These are phyloP conservation scores for Penicillium sp. DNA, from an alignment of 2,329 filamentous ascomycete species.

Conservation along the genomic window DNA sequence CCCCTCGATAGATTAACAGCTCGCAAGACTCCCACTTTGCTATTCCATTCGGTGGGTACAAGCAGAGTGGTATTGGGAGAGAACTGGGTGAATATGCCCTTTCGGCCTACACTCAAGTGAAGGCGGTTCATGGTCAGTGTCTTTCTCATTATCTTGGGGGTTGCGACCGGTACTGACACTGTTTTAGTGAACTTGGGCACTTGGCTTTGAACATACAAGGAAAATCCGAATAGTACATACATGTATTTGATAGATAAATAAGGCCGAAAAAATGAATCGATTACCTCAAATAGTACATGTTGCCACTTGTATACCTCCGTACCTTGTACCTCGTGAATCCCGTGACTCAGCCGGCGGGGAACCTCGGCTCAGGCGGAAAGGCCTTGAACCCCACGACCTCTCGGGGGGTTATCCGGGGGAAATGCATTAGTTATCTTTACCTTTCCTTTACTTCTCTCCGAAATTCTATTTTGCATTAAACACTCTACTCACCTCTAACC, in stretches of 20 bases:
- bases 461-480: not conserved
- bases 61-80: constrained; percentile 46
- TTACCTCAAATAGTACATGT: not conserved
- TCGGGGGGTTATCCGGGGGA: constrained; percentile 8
- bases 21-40: constrained; percentile 10
- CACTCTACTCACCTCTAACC: not conserved
- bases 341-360: constrained; percentile 9
- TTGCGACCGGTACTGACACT: not conserved
- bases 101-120: constrained; percentile 36
- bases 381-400: constrained; percentile 17
- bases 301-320: not conserved
- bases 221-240: not conserved
- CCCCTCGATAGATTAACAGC: constrained; percentile 16
- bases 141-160: not conserved
- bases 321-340: not conserved
- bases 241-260: not conserved
- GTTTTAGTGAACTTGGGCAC: not conserved
- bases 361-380: constrained; percentile 23
- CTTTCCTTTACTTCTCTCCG: constrained; percentile 1
- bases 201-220: not conserved
- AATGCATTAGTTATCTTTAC: not conserved
- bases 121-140: constrained; percentile 17
- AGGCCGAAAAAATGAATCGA: not conserved
- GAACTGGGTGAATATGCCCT: constrained; percentile 47
- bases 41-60: constrained; percentile 37